A percentile compares a stretch with the other conserved stretches of the same genome.
These are phyloP conservation scores for Colletotrichum sp. DNA, from an alignment of 2,329 filamentous ascomycete species.

Conservation along the genomic window DNA sequence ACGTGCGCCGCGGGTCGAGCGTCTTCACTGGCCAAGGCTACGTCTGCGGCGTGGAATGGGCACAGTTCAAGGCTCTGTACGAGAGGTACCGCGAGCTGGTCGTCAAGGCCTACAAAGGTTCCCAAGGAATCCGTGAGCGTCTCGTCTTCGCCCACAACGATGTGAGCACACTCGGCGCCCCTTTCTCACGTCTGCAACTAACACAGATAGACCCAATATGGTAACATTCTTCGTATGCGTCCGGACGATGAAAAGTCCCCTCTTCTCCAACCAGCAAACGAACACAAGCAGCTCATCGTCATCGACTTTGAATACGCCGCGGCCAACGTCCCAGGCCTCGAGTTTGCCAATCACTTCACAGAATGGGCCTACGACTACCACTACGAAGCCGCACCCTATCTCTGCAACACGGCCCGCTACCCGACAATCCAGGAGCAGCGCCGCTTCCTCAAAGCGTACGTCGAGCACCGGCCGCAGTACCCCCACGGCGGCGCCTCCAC, in stretches of 20 bases:
- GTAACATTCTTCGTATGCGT: slow-evolving; percentile 83
- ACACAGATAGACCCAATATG: slow-evolving; percentile 83
- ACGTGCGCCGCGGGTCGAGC: slow-evolving; percentile 50
- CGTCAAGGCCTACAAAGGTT: slow-evolving; percentile 71
- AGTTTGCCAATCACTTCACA: slow-evolving; percentile 98
- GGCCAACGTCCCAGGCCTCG: slow-evolving; percentile 82
- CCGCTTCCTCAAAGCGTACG: slow-evolving; percentile 85
- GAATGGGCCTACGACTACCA: slow-evolving; percentile 99
- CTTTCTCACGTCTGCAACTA: neutral
- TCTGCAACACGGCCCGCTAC: slow-evolving; percentile 72
- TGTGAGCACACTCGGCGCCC: slow-evolving; percentile 56
- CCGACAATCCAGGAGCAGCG: slow-evolving; percentile 81
- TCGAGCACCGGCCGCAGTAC: slow-evolving; percentile 78
- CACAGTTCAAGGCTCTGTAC: slow-evolving; percentile 73
- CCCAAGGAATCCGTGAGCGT: slow-evolving; percentile 68
- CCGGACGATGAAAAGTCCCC: slow-evolving; percentile 79
- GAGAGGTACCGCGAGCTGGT: slow-evolving; percentile 79
- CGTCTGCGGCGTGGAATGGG: slow-evolving; percentile 86
- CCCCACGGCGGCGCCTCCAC: slow-evolving; percentile 53
- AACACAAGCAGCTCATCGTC: slow-evolving; percentile 94
- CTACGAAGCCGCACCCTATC: slow-evolving; percentile 66
- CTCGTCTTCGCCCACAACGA: slow-evolving; percentile 98
- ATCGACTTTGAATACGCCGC: slow-evolving; percentile 98
- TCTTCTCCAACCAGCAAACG: slow-evolving; percentile 84
- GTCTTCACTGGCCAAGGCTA: slow-evolving; percentile 52